A percentile compares a stretch with the other conserved stretches of the same genome.
These are phyloP conservation scores for Misopates orontium DNA, from an alignment of 257 asterid genomes.

Conservation along the genomic window DNA sequence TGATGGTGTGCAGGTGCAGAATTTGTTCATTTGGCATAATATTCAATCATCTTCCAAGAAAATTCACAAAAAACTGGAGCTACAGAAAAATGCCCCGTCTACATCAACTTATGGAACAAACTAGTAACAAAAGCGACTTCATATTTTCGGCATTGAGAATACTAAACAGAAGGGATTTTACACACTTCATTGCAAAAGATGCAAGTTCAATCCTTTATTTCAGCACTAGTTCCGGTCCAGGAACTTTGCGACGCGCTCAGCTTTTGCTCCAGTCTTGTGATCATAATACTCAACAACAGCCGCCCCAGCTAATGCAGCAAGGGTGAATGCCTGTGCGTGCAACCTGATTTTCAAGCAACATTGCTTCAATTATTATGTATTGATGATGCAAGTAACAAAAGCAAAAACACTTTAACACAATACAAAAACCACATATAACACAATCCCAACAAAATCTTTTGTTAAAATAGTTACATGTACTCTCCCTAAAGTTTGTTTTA, in stretches of 20 bases:
- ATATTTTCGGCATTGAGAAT: background rate
- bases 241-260: conserved; percentile 75
- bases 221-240: conserved; percentile 46
- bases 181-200: background rate
- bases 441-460: too few relatives aligned
- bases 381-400: too few relatives aligned
- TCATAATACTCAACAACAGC: conserved; percentile 81
- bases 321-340: conserved; percentile 95
- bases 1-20: too few relatives aligned
- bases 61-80: background rate
- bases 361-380: background rate
- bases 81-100: conserved; percentile 6
- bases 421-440: too few relatives aligned
- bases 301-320: conserved; percentile 79
- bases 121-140: background rate
- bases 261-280: conserved; percentile 75
- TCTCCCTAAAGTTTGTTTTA: too few relatives aligned
- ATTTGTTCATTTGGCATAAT: too few relatives aligned
- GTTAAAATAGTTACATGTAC: too few relatives aligned
- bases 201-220: conserved; percentile 43
- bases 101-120: background rate
- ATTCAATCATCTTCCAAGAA: too few relatives aligned
- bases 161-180: background rate
- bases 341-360: conserved; percentile 49
- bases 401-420: too few relatives aligned